phyloP scores from a whole-genome alignment of 2,329 filamentous ascomycete genomes.

The Colletotrichum cuscutae region DNA sequence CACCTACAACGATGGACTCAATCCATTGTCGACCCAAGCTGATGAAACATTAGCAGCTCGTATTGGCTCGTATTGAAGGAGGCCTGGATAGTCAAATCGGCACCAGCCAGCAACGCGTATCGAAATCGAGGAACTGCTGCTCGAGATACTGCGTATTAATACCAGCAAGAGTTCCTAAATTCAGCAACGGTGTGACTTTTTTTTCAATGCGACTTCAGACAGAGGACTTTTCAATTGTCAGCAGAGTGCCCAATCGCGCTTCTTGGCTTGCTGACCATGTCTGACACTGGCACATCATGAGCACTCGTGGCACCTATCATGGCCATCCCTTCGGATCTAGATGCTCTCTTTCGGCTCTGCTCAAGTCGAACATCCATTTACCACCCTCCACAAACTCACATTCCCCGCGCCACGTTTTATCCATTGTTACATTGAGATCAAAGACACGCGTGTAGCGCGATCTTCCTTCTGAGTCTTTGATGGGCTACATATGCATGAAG shows the following conservation, averaged over 20 bases:
- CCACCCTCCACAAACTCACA: background rate
- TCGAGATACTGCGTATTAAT: slow-evolving; percentile 3
- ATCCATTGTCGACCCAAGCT: background rate
- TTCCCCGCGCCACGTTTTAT: background rate
- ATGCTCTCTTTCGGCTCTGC: background rate
- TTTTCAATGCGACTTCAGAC: background rate
- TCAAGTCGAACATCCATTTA: background rate
- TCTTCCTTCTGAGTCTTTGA: background rate
- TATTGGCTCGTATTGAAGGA: background rate
- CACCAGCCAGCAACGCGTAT: background rate
- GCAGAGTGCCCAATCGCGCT: slow-evolving; percentile 16
- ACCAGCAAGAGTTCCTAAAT: background rate
- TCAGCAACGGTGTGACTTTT: background rate
- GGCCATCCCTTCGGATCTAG: background rate
- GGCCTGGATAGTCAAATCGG: background rate
- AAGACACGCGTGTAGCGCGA: background rate
- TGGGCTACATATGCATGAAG: background rate
- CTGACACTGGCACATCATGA: slow-evolving; percentile 20
- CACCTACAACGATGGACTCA: background rate
- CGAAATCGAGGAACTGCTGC: slow-evolving; percentile 1
- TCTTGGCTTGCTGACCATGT: slow-evolving; percentile 22
- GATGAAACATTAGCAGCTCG: background rate
- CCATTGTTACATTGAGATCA: background rate
- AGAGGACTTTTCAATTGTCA: slow-evolving; percentile 22
- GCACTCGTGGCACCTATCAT: slow-evolving; percentile 30